Evolutionary conservation across 306 rosid species (phyloP), one percentile per base, ranked within the genome.

Genomic region (Hippophae rhamnoides): DNA sequence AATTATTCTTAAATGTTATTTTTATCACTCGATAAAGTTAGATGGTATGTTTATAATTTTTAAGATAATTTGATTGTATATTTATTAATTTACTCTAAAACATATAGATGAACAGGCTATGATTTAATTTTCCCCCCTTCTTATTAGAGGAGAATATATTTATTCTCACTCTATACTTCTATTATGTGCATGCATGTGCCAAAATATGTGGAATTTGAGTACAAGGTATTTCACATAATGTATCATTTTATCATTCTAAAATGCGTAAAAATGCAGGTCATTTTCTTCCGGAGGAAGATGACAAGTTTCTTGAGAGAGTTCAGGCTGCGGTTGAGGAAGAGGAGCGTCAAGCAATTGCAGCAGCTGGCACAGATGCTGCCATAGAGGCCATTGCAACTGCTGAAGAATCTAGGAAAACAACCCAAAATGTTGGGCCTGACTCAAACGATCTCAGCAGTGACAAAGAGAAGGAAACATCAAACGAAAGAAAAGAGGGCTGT

Each of bases 251-350:
- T 64, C 60, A 25, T 56, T 52, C n/a, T 31, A 58, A 61, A 40
- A 54, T 56, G 50, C 45, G 52, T 61, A 63, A 50, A 68, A 59
- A 23, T 79, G 75, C 74, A 92, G 98, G 98, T 60, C 95, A 87
- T 76, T 92, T 87, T 81, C 79, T 92, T 67, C 98, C 96, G 1
- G 83, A 83, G 74, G 98, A 92, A 79, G 95, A 92, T 50, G 81
- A 87, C 75, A 85, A 80, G 72, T 87, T 83, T 80, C 79, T 87
- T 40, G 95, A 87, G 76, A 81, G 75, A 66, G 93, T 83, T 67
- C 84, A 73, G 66, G 96, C 95, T 57, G 87, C 87, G 6, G 95
- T 81, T 64, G 92, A 92, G 78, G 95, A 83, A 83, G 98, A 92
- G 79, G 93, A 92, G 76, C 98, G 82, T 23, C 92, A 85, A 76